Conservation (phyloP, 1,139 yeast genomes). For the Protomyces inouyei region DNA sequence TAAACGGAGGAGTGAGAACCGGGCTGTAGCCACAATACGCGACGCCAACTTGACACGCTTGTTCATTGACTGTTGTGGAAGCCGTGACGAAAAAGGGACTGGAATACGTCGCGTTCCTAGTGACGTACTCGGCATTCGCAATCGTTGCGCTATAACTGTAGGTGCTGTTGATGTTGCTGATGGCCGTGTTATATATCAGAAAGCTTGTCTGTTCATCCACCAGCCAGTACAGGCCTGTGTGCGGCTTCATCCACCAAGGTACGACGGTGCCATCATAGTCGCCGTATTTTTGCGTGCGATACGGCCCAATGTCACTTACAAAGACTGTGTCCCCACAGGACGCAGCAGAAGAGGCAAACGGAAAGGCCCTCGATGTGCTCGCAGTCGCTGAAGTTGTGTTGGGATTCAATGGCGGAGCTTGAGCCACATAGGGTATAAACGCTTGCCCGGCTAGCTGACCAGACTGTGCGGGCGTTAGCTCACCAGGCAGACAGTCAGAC, state of each 20-base stretch:
- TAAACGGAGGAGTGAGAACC: neutral
- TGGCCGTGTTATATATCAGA: neutral
- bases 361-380: neutral
- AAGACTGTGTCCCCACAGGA: neutral
- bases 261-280: neutral
- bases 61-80: neutral
- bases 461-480: too few relatives aligned
- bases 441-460: too few relatives aligned
- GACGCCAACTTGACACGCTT: neutral
- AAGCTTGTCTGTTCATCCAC: neutral
- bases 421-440: too few relatives aligned
- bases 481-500: too few relatives aligned
- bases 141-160: neutral
- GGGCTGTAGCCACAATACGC: neutral
- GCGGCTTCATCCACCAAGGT: neutral
- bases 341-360: neutral
- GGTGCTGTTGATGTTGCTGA: neutral
- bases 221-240: neutral
- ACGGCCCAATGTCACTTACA: neutral
- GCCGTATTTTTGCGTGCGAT: neutral
- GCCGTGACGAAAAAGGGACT: neutral
- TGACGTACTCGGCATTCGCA: neutral
- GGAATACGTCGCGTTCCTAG: neutral
- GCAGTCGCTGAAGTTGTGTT: neutral
- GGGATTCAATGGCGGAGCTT: neutral